Conservation (phyloP, 345 rosid genomes). For the Gossypioides kirkii region DNA sequence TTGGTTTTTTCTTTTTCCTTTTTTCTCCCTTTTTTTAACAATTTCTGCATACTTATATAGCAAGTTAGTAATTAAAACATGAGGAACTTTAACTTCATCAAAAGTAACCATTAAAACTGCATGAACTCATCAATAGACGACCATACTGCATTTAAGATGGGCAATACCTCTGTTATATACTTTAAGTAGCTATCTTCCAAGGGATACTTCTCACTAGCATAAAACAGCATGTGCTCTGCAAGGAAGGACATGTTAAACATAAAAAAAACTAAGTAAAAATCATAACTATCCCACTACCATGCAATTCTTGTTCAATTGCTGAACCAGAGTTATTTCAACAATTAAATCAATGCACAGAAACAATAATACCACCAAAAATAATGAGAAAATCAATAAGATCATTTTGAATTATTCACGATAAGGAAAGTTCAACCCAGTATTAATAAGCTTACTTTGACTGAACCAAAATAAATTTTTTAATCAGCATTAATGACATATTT, state of each 20-base stretch:
- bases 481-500: too few relatives aligned
- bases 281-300: neutral
- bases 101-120: neutral
- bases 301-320: neutral
- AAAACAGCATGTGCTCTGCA: constrained; percentile 94
- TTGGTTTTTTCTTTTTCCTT: neutral
- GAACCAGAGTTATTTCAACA: neutral
- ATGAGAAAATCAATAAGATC: neutral
- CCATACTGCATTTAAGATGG: neutral
- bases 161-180: neutral
- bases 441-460: neutral
- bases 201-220: constrained; percentile 86
- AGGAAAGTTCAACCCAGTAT: neutral
- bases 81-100: neutral
- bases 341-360: neutral
- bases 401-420: neutral
- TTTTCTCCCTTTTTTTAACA: too few relatives aligned
- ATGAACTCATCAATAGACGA: neutral
- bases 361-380: neutral
- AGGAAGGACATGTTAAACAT: neutral
- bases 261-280: neutral
- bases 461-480: too few relatives aligned
- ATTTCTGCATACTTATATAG: neutral
- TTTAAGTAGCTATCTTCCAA: constrained; percentile 72
- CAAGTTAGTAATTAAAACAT: neutral